These are phyloP conservation scores for Suillus alpinus DNA, from an alignment of 768 basidiomycete species.

Conservation along the genomic window DNA sequence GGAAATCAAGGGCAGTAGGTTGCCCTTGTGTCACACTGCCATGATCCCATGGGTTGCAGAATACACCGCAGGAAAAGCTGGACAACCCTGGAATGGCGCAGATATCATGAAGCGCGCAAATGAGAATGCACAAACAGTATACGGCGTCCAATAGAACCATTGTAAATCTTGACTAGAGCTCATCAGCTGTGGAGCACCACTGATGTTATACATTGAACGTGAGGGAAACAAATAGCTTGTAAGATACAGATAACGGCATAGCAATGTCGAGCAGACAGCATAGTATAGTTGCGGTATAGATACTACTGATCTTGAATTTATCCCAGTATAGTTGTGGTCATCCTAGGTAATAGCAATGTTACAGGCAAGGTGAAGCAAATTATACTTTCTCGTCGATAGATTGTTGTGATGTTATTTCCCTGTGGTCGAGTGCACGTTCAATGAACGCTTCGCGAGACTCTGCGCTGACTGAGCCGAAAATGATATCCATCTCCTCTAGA, in stretches of 20 bases:
- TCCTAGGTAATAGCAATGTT: not conserved
- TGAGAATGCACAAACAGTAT: conserved; percentile 62
- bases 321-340: not conserved
- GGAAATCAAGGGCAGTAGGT: conserved; percentile 44
- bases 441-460: conserved; percentile 57
- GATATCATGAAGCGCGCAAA: conserved; percentile 59
- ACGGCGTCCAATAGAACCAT: conserved; percentile 37
- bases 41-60: conserved; percentile 88
- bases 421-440: conserved; percentile 22
- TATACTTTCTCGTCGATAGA: conserved; percentile 11
- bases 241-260: not conserved
- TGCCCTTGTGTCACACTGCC: conserved; percentile 72
- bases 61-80: conserved; percentile 54
- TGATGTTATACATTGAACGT: conserved; percentile 3
- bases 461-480: conserved; percentile 55
- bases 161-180: not conserved
- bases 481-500: conserved; percentile 54
- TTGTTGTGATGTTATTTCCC: conserved; percentile 4
- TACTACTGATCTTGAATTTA: not conserved
- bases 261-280: not conserved
- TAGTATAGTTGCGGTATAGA: not conserved
- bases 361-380: not conserved
- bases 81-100: conserved; percentile 49
- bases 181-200: not conserved
- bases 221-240: not conserved